A percentile compares a stretch with the other conserved stretches of the same genome.
These are phyloP conservation scores for Hippophae rhamnoides DNA, from an alignment of 306 rosid genomes.

Conservation along the genomic window DNA sequence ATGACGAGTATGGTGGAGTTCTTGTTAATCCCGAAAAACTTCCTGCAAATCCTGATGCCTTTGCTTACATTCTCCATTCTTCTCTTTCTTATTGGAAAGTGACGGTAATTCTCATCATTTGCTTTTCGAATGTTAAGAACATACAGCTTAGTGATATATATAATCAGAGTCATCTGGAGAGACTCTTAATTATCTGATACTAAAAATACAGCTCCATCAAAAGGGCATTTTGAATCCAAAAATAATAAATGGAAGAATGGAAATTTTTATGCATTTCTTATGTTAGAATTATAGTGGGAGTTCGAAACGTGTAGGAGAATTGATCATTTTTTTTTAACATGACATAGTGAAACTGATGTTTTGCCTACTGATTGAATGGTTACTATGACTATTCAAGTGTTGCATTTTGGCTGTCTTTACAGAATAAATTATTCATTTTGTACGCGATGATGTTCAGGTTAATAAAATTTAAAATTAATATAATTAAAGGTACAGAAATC, in stretches of 20 bases:
- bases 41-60: conserved; percentile 43
- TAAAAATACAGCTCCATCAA: not conserved
- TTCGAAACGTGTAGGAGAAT: too few species aligned
- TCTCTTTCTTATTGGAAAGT: conserved; percentile 76
- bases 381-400: not conserved
- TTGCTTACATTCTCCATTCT: conserved; percentile 40
- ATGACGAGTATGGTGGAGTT: conserved; percentile 86
- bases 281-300: too few species aligned
- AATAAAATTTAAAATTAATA: too few species aligned
- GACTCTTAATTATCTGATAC: not conserved
- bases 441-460: too few species aligned
- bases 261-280: too few species aligned
- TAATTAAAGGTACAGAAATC: too few species aligned
- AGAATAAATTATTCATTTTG: too few species aligned
- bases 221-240: not conserved
- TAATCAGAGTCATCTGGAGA: not conserved
- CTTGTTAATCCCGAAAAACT: conserved; percentile 52
- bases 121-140: not conserved
- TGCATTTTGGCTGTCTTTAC: not conserved
- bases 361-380: not conserved
- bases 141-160: not conserved
- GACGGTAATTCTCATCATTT: conserved; percentile 31
- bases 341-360: not conserved
- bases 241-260: not conserved
- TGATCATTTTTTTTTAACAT: too few species aligned